A percentile compares a stretch with the other conserved stretches of the same genome.
These are phyloP conservation scores for Penicillium antarcticum DNA, from an alignment of 495 filamentous ascomycete genomes.

Conservation along the genomic window DNA sequence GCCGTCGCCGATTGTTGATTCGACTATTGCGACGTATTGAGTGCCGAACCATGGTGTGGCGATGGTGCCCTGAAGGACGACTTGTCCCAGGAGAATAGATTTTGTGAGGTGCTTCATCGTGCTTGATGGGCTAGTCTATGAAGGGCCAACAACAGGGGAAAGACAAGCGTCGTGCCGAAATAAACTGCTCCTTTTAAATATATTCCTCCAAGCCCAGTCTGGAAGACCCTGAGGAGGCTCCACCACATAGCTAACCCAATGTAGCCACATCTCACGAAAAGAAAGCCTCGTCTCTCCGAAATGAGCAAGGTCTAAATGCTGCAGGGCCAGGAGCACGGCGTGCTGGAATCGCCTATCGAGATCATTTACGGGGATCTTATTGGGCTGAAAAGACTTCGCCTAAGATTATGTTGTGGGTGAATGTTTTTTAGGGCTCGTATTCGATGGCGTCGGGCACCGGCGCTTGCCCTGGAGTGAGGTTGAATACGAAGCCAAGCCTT, in stretches of 20 bases:
- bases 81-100: neutral
- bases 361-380: neutral
- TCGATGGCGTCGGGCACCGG: neutral
- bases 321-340: neutral
- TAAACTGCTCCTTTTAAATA: neutral
- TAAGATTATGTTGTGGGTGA: neutral
- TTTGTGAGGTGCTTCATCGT: slow-evolving; percentile 3
- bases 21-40: slow-evolving; percentile 7
- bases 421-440: slow-evolving; percentile 7
- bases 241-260: neutral
- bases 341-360: neutral
- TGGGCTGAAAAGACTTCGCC: neutral
- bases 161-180: too few species aligned
- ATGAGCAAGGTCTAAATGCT: neutral
- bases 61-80: neutral
- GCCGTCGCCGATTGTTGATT: slow-evolving; percentile 1
- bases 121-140: too few species aligned
- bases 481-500: slow-evolving; percentile 13
- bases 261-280: neutral
- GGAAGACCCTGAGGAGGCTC: neutral
- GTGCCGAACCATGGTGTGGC: slow-evolving; percentile 17
- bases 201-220: neutral
- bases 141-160: too few species aligned
- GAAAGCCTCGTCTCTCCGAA: neutral
- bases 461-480: neutral